Evolutionary conservation across 2,329 filamentous ascomycete species (phyloP).

Genomic region (Monilinia fructicola): DNA sequence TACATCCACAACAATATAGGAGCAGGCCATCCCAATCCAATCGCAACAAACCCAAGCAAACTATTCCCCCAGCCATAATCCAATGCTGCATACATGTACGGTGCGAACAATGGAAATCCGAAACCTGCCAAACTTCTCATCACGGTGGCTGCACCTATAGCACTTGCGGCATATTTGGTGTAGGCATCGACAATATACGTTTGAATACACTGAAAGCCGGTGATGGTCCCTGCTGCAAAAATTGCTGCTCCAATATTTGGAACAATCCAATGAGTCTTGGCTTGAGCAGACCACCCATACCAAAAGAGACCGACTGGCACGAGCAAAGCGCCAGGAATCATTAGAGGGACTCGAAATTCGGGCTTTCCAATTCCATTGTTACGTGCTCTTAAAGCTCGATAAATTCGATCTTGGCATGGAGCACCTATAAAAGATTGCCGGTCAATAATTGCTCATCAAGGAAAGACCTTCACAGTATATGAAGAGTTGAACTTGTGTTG

Average conservation of each 20-base stretch:
- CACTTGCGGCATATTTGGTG: conserved; percentile 41
- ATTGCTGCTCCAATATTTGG: conserved; percentile 56
- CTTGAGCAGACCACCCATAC: conserved; percentile 58
- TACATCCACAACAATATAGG: conserved; percentile 48
- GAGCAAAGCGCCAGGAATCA: conserved; percentile 54
- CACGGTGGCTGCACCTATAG: conserved; percentile 44
- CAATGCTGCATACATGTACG: conserved; percentile 37
- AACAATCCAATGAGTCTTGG: conserved; percentile 54
- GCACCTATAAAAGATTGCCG: conserved; percentile 29
- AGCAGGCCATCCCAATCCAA: conserved; percentile 52
- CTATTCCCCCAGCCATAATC: conserved; percentile 52
- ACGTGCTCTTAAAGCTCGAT: conserved; percentile 33
- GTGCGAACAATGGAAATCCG: conserved; percentile 37
- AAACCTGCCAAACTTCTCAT: conserved; percentile 37
- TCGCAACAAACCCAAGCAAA: conserved; percentile 49
- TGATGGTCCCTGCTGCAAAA: conserved; percentile 49
- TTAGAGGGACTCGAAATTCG: conserved; percentile 63
- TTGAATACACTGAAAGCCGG: conserved; percentile 40
- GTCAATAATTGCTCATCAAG: not conserved
- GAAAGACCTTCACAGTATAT: conserved; percentile 17
- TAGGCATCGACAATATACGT: conserved; percentile 57
- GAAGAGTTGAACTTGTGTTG: not conserved
- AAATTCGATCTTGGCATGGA: conserved; percentile 40
- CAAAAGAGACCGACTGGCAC: conserved; percentile 57
- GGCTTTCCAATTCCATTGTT: conserved; percentile 45